Base-by-base conservation (phyloP, 2,329 filamentous ascomycete species). In the Colletotrichum lindemuthianum region DNA sequence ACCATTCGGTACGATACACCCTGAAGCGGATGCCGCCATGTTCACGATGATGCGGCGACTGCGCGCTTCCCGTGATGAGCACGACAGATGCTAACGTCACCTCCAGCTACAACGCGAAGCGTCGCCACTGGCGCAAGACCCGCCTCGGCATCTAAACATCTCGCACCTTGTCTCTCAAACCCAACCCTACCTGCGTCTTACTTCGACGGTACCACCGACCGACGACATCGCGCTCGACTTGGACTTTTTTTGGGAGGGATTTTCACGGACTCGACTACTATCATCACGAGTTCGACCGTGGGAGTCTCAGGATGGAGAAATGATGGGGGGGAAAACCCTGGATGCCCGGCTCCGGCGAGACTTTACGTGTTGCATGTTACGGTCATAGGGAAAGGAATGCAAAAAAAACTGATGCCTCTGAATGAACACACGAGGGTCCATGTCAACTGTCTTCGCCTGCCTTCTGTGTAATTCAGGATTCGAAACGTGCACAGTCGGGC, bases 121-220 rank as follows among this genome's bases (percentile, higher is more conserved):
- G 96, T 84, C 92, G 96, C 86, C 96, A 99, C 84, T 99, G 96
- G 96, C 93, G 96, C 88, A 99, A 99, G 95, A 98, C 96, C 81
- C 92, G 93, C 81, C 93, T 99, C 85, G 93, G 93, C 81, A 96
- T 99, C 88, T 99, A 96, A 88, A 88, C 83, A 81, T 82, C 79
- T 86, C 82, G 77, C 79, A 77, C 74, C 75, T 71, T 70, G 69
- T 74, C 75, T 72, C 73, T 73, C 72, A 43, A 71, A 70, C 71
- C 71, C 70, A 69, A 69, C 59, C 65, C 61, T 71, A 68, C 61
- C 71, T 68, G 50, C 51, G 51, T 70, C 70, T 70, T 70, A 71
- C 51, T 52, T 45, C 53, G 43, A 63, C 51, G 60, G 44, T 54
- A 47, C 60, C 63, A 44, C 60, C 63, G 59, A 66, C 60, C 63